A percentile compares a stretch with the other conserved stretches of the same genome.
Evolutionary conservation across 2,329 filamentous ascomycete genomes (phyloP).

Genomic region (Paraconiothyrium brasiliense): DNA sequence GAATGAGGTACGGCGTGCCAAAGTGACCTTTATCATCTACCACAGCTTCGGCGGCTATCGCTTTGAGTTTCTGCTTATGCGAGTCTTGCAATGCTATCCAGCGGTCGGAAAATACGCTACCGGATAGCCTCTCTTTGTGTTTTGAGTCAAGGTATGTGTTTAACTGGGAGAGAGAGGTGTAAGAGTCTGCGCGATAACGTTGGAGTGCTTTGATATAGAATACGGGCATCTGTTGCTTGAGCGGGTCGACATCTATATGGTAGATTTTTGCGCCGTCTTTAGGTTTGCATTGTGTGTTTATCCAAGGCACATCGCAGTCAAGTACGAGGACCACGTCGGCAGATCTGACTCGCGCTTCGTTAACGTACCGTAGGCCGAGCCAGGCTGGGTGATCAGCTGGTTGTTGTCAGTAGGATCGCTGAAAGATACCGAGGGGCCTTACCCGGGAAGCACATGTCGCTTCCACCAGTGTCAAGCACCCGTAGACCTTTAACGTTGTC

Average conservation of each 20-base stretch:
- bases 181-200: conserved; percentile 62
- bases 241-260: conserved; percentile 72
- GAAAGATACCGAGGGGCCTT: conserved; percentile 10
- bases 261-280: conserved; percentile 65
- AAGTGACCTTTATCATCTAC: conserved; percentile 71
- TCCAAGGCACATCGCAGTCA: conserved; percentile 94
- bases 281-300: conserved; percentile 77
- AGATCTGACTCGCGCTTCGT: conserved; percentile 75
- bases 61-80: conserved; percentile 67
- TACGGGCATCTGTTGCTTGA: conserved; percentile 70
- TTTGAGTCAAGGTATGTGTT: conserved; percentile 65
- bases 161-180: conserved; percentile 73
- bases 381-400: conserved; percentile 62
- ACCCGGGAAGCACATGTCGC: conserved; percentile 82
- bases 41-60: conserved; percentile 66
- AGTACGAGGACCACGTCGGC: conserved; percentile 87
- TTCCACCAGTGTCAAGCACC: conserved; percentile 79
- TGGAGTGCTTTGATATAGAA: conserved; percentile 65
- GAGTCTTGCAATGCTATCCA: conserved; percentile 66
- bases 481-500: conserved; percentile 73
- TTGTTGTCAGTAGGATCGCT: not conserved
- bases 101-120: conserved; percentile 54
- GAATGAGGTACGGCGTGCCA: conserved; percentile 67
- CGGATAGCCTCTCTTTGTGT: conserved; percentile 50
- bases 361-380: conserved; percentile 74